These are phyloP conservation scores for Theileria sp. DNA, from an alignment of 169 alveolate species.

Conservation along the genomic window DNA sequence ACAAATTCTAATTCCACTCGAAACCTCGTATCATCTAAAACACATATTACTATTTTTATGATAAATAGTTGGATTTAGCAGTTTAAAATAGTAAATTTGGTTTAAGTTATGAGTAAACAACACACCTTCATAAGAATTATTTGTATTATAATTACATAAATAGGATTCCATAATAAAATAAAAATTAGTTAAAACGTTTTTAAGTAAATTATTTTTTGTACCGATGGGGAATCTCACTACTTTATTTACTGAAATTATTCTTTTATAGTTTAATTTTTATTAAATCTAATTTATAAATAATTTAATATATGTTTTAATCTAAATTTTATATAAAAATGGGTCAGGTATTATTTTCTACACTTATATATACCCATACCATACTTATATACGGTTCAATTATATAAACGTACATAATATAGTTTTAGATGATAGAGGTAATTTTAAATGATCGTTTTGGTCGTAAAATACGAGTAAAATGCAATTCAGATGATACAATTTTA, in stretches of 20 bases:
- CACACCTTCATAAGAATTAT: background rate
- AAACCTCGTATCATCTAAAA: slow-evolving; percentile 27
- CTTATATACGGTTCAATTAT: background rate
- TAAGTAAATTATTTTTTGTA: background rate
- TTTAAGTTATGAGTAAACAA: background rate
- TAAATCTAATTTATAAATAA: slow-evolving; percentile 5
- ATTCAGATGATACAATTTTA: slow-evolving; percentile 95
- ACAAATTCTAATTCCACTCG: slow-evolving; percentile 76
- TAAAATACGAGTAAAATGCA: slow-evolving; percentile 95
- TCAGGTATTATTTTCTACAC: slow-evolving; percentile 35
- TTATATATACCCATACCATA: background rate
- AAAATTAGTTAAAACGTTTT: background rate
- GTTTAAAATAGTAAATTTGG: background rate
- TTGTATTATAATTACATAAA: background rate
- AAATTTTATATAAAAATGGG: slow-evolving; percentile 37
- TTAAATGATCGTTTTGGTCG: slow-evolving; percentile 97
- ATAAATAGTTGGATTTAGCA: too few species aligned
- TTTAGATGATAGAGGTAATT: slow-evolving; percentile 92
- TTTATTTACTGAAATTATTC: background rate
- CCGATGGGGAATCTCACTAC: slow-evolving; percentile 4
- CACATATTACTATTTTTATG: background rate
- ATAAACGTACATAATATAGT: background rate
- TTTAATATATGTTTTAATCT: background rate
- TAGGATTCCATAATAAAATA: slow-evolving; percentile 9
- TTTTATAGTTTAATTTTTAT: slow-evolving; percentile 3